Evolutionary conservation across 768 basidiomycete species (phyloP).

Genomic region (Hysterangium stoloniferum): DNA sequence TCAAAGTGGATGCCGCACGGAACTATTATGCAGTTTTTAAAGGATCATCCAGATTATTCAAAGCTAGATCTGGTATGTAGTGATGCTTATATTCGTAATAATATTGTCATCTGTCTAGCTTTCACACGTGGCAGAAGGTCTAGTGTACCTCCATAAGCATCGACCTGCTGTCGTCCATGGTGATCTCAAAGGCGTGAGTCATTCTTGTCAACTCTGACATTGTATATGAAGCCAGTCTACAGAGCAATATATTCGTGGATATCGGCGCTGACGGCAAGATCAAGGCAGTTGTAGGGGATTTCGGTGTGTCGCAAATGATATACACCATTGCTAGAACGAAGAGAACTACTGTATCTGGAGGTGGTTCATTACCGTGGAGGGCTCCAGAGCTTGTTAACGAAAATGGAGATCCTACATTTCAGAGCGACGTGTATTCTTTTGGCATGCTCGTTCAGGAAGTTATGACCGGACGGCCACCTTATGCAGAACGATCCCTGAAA

Average conservation of each 20-base stretch:
- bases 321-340: neutral
- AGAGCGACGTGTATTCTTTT: conserved; percentile 9
- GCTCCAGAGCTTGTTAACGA: conserved; percentile 5
- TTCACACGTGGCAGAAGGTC: neutral
- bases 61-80: neutral
- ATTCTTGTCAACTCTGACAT: too few species aligned
- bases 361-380: conserved; percentile 9
- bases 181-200: conserved; percentile 1
- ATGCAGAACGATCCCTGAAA: too few species aligned
- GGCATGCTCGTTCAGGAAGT: conserved; percentile 11
- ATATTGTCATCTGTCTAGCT: neutral
- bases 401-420: neutral
- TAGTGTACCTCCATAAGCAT: neutral
- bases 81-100: neutral
- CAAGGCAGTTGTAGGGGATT: neutral
- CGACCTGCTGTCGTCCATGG: neutral
- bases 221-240: too few species aligned
- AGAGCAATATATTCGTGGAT: conserved; percentile 3
- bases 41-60: neutral
- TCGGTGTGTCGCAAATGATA: neutral
- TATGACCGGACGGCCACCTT: conserved; percentile 2
- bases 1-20: conserved; percentile 4
- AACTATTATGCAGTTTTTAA: neutral
- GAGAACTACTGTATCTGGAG: neutral
- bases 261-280: neutral